Conservation (phyloP, 768 basidiomycete genomes). For the Dictyophora rubrovolvata region DNA sequence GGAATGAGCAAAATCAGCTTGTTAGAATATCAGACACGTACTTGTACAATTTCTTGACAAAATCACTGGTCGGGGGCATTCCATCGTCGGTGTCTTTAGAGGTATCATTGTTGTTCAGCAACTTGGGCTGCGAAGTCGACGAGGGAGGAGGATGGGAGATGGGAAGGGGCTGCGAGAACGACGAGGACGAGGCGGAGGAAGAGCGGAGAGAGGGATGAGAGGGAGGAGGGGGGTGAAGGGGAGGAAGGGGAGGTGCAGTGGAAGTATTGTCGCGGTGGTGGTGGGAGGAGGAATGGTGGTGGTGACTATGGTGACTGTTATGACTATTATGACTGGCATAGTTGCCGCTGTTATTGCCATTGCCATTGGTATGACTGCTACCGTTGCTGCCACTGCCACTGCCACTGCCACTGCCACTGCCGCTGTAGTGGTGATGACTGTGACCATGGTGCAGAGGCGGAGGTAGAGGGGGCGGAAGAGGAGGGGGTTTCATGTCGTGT, state of each 20-base stretch:
- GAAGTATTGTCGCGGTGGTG: no score
- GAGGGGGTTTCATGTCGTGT: conserved; percentile 16
- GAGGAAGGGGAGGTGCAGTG: neutral
- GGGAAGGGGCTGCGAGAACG: conserved; percentile 10
- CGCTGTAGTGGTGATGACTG: neutral
- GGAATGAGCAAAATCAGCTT: neutral
- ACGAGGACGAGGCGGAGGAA: conserved; percentile 16
- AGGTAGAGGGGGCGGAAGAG: neutral
- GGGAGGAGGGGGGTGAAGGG: neutral
- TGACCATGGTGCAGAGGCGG: conserved; percentile 6
- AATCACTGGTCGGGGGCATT: conserved; percentile 85
- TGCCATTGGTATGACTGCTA: conserved; percentile 11
- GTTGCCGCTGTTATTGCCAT: conserved; percentile 4
- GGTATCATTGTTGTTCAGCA: neutral
- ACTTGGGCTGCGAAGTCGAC: conserved; percentile 2
- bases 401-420: neutral
- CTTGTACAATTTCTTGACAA: conserved; percentile 94
- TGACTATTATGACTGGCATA: conserved; percentile 16
- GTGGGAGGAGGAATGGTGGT: conserved; percentile 7
- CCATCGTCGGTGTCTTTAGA: conserved; percentile 47
- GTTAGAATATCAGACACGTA: conserved; percentile 23
- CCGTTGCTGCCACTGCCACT: no score
- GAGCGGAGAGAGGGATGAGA: conserved; percentile 20
- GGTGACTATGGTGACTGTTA: conserved; percentile 16
- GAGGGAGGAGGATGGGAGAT: conserved; percentile 2